These are phyloP conservation scores for Wickerhamiella shivajii DNA, from an alignment of 805 yeast genomes.

Conservation along the genomic window DNA sequence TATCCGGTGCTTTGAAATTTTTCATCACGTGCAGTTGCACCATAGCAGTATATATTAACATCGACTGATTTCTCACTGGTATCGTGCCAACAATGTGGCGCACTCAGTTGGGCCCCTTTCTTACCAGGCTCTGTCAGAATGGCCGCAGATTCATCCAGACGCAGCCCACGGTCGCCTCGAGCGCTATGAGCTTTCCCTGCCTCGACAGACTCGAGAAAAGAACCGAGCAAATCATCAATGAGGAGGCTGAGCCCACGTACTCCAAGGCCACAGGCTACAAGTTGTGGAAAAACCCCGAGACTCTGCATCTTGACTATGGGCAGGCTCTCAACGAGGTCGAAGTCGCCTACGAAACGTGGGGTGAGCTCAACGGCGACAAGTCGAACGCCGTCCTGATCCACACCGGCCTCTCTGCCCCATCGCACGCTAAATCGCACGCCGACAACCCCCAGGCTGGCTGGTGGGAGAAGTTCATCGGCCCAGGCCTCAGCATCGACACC, in stretches of 20 bases:
- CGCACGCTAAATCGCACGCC: conserved; percentile 76
- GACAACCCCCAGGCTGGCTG: conserved; percentile 65
- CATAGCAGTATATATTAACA: no score
- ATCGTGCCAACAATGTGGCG: no score
- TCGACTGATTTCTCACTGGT: no score
- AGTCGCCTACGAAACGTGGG: conserved; percentile 94
- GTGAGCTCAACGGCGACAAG: conserved; percentile 42
- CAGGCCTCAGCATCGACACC: conserved; percentile 65
- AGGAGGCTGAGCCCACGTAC: conserved; percentile 66
- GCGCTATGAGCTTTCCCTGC: conserved; percentile 60
- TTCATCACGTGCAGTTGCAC: no score
- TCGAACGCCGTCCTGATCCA: conserved; percentile 70
- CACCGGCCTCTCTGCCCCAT: conserved; percentile 85
- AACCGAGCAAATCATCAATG: conserved; percentile 24
- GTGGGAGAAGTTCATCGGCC: conserved; percentile 94
- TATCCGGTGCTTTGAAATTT: no score
- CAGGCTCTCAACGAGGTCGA: conserved; percentile 58
- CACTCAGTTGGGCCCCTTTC: no score
- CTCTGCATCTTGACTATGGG: conserved; percentile 68
- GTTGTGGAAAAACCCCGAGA: conserved; percentile 25
- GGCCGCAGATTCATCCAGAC: no score
- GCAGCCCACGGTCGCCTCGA: no score
- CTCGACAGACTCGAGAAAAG: conserved; percentile 54
- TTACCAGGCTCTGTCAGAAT: no score
- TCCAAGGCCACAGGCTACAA: conserved; percentile 58